Base-by-base conservation (phyloP, 2,329 filamentous ascomycete genomes). In the Claviceps capensis region DNA sequence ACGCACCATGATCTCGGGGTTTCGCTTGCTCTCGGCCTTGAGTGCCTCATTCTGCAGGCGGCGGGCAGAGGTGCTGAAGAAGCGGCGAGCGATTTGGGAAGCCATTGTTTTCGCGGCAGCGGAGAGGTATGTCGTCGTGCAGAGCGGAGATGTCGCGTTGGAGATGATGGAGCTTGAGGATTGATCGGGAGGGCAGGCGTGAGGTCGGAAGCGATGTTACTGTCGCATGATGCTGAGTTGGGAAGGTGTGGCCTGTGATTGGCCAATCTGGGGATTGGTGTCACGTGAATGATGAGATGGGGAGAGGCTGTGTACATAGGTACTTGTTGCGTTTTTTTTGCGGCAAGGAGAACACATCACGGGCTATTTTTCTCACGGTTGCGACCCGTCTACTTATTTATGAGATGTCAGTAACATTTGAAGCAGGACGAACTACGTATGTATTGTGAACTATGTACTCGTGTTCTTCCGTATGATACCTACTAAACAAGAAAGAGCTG, bases 11-110 rank as follows among this genome's bases (percentile, higher is more conserved):
- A 65, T 59, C 66, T 72, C 70, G 63, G 70, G 70, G 66, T 72
- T 72, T 65, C 72, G 74, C 75, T 78, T 80, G 63, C 72, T 71
- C 69, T 80, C 76, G 65, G 73, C 68, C 71, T 78, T 76, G 58
- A 81, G 75, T 62, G 68, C 67, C 56, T 69, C 60, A 63, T 75
- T 66, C 59, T 69, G 64, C 58, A 79, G 61, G 54, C 76, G 76
- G 61, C 77, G 77, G 57, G 67, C 64, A 53, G 73, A 70, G 62
- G 76, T 78, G 61, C 73, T 70, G 62, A 81, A 76, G 55, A 77
- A 71, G 57, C 78, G 72, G 60, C 77, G 76, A 59, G 78, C 69
- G 62, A 79, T 67, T 60, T 75, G 65, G 61, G 78, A 79, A 55
- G 77, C 74, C 77, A 81, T 81, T 65, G 51, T 48, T 49, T 38